Percentiles rank a stretch among this genome's conserved stretches.
Evolutionary conservation across 139 green algal genomes (phyloP).

Genomic region (Micractinium conductrix): DNA sequence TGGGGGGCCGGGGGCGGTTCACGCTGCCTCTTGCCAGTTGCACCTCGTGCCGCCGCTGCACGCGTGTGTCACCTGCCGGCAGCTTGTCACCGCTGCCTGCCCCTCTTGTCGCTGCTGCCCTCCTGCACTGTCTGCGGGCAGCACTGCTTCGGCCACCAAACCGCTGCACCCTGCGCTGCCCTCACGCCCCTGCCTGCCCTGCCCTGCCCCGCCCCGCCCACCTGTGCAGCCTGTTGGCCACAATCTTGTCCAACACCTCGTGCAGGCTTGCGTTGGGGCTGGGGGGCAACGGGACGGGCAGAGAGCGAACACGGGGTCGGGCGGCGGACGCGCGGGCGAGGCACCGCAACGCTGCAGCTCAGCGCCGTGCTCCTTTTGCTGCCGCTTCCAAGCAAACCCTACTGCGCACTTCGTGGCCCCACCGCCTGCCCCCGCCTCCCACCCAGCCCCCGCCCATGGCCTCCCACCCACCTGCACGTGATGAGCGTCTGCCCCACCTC

Average conservation of each 20-base stretch:
- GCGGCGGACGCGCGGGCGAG: neutral
- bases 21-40: neutral
- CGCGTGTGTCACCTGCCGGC: no score
- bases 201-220: neutral
- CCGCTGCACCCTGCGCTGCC: neutral
- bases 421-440: neutral
- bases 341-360: neutral
- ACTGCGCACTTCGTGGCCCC: neutral
- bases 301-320: neutral
- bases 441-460: neutral
- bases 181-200: neutral
- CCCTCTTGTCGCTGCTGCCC: no score
- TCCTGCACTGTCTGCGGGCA: neutral
- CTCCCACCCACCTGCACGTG: conserved; percentile 33
- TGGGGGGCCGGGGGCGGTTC: neutral
- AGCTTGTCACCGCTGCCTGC: no score
- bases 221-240: conserved; percentile 68
- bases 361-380: neutral
- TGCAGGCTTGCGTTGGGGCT: conserved; percentile 44
- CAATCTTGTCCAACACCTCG: conserved; percentile 71
- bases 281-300: neutral
- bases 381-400: neutral
- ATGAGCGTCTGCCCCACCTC: conserved; percentile 75
- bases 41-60: neutral
- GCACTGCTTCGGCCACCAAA: neutral